Base-by-base conservation (phyloP, 2,329 filamentous ascomycete species). In the Cladosporium austrohemisphaericum region DNA sequence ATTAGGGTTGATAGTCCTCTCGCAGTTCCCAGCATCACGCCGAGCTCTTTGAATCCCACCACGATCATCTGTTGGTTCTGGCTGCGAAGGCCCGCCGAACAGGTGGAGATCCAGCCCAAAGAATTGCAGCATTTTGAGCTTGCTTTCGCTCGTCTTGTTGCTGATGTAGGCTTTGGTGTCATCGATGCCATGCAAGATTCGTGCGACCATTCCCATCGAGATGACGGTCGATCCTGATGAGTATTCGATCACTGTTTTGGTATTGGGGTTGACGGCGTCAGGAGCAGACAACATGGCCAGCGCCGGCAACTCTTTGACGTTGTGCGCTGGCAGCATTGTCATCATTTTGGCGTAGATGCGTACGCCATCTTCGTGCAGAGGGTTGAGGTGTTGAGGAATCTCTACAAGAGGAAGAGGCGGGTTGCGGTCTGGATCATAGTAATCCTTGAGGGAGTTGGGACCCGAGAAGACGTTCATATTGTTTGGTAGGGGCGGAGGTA, bases 341-440 rank as follows among this genome's bases (percentile, higher is more conserved):
- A 84, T 77, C 78, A 84, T 79, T 66, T 84, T 84, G 29, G 81
- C 80, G 54, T 81, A 83, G 45, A 84, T 81, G 9, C 78, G 74
- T 4, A 84, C 76, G 3, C 78, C 77, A 74, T 83, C 74, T 20
- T 72, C 54, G 16, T 74, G 69, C 53, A 75, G 79, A 2, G 80
- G 79, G 51, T 84, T 84, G 26, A 84, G 67, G 20, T 55, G 52
- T 13, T 71, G 69, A 0, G 80, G 80, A 3, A 84, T 65, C 64
- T 85, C 81, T 4, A 85, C 78, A 1, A 85, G 69, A 1, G 81
- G 81, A 7, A 84, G 59, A 0, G 78, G 79, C 2, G 81, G 80
- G 19, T 74, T 70, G 1, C 63, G 68, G 47, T 83, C 78, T 0
- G 81, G 80, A 53, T 84, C 68, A 55, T 80, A 83, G 62, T 82